Conservation (phyloP, 1,139 yeast species). For the Pichia sp. region DNA sequence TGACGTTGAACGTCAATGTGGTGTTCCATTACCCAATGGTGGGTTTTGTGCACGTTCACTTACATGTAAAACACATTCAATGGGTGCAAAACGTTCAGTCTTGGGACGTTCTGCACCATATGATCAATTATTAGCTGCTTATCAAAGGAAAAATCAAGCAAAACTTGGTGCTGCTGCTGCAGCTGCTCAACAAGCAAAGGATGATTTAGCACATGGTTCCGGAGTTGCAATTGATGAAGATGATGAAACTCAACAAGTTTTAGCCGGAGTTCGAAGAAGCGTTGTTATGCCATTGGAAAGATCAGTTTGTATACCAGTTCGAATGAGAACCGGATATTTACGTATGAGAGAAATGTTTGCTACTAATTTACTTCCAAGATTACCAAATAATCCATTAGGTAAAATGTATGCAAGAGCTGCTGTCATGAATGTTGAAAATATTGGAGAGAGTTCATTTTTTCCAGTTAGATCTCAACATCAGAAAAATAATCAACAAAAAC, state of each 20-base stretch:
- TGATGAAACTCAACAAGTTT: slow-evolving; percentile 88
- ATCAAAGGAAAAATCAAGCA: slow-evolving; percentile 89
- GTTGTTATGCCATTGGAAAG: slow-evolving; percentile 80
- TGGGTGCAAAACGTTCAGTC: slow-evolving; percentile 97
- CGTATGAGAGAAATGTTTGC: slow-evolving; percentile 83
- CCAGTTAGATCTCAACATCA: slow-evolving; percentile 55
- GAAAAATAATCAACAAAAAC: slow-evolving; percentile 18
- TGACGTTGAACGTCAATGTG: slow-evolving; percentile 94
- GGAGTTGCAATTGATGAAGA: slow-evolving; percentile 54
- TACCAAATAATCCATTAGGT: slow-evolving; percentile 45
- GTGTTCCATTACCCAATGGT: slow-evolving; percentile 88
- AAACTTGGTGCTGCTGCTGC: slow-evolving; percentile 80
- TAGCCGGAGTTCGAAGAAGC: slow-evolving; percentile 83
- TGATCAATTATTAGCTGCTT: slow-evolving; percentile 79
- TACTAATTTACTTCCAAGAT: slow-evolving; percentile 44
- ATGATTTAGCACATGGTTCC: slow-evolving; percentile 37
- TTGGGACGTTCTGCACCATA: slow-evolving; percentile 90
- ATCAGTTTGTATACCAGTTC: slow-evolving; percentile 62
- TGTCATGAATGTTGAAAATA: slow-evolving; percentile 57
- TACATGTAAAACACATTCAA: slow-evolving; percentile 95
- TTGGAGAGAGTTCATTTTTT: slow-evolving; percentile 45
- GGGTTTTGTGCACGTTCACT: slow-evolving; percentile 91
- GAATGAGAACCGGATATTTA: slow-evolving; percentile 64
- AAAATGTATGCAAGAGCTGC: slow-evolving; percentile 75
- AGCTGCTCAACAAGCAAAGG: slow-evolving; percentile 47